Evolutionary conservation across 768 basidiomycete genomes (phyloP), one percentile per base, ranked within the genome.

Genomic region (Rhizopogon salebrosus): DNA sequence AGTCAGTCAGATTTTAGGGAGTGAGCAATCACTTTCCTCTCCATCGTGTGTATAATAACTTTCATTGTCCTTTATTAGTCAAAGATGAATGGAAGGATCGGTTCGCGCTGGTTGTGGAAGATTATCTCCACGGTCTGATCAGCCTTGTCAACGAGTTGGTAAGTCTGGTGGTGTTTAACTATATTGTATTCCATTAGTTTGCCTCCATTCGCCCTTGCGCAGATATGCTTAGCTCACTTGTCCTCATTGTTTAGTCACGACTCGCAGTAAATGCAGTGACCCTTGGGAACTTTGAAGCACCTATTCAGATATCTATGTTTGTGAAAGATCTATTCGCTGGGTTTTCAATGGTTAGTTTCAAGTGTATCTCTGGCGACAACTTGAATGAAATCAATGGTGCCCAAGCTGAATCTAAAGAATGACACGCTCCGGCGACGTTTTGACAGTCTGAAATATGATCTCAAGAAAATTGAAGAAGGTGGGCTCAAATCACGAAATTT

Each of bases 391-490:
- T 43, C 38, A 13, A 51, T 41, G 13, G 46, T 18, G 23, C n/a
- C 27, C 57, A 89, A n/a, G 89, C 74, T 92, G 13, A 92, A 91
- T 61, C 72, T 92, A 18, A 92, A 92, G 63, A 92, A 92, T 53
- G 90, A 92, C 60, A 62, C 73, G 0, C 70, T 92, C 16, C 82
- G 89, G 4, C 79, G 87, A 54, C 72, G 89, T 49, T 92, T 87
- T 62, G 89, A 92, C 62, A 82, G 86, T 57, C 72, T 92, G 31
- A 92, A 92, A 62, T 92, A 92, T 57, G 90, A 91, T 63, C 79
- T 92, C 56, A 91, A 91, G 67, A 91, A 90, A 61, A 87, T 92
- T 16, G 89, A 92, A 71, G 90, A 92, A 83, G 89, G 90, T 80
- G 52, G 43, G 73, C 58, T 26, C 23, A 43, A 40, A 45, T 34